These are phyloP conservation scores for Kwoniella shivajii DNA, from an alignment of 1,284 basidiomycete genomes.

Conservation along the genomic window DNA sequence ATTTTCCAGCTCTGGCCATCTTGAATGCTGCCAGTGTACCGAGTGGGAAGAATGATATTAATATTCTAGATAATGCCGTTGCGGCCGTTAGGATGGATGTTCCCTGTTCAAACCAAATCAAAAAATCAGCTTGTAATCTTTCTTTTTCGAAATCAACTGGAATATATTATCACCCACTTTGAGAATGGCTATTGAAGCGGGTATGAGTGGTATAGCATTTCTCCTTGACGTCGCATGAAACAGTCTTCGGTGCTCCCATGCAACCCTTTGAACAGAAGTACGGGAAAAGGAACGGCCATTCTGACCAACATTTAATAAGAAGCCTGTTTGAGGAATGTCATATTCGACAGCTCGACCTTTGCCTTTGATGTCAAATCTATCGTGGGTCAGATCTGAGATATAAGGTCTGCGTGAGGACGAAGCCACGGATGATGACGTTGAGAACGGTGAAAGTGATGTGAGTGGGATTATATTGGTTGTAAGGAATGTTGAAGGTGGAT, in stretches of 20 bases:
- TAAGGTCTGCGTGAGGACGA: constrained; percentile 9
- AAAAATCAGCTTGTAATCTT: background rate
- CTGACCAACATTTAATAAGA: background rate
- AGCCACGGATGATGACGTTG: background rate
- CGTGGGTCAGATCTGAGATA: background rate
- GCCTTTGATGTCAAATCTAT: constrained; percentile 7
- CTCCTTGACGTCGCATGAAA: constrained; percentile 47
- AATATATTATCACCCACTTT: constrained; percentile 37
- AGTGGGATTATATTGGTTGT: background rate
- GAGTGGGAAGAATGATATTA: constrained; percentile 53
- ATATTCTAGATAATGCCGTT: constrained; percentile 45
- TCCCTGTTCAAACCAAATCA: constrained; percentile 48
- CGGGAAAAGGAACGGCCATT: background rate
- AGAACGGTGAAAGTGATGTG: background rate
- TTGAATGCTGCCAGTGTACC: constrained; percentile 41
- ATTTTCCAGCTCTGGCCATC: constrained; percentile 26
- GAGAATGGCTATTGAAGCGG: constrained; percentile 41
- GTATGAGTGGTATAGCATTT: constrained; percentile 48
- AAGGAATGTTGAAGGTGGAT: background rate
- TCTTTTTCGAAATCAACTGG: background rate
- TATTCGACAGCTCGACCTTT: constrained; percentile 8
- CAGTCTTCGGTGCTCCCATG: background rate
- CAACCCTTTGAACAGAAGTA: background rate
- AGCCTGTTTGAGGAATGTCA: background rate
- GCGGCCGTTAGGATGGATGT: constrained; percentile 52